Evolutionary conservation across 2,329 filamentous ascomycete genomes (phyloP), one percentile per base, ranked within the genome.

Genomic region (Aphanocladium album): DNA sequence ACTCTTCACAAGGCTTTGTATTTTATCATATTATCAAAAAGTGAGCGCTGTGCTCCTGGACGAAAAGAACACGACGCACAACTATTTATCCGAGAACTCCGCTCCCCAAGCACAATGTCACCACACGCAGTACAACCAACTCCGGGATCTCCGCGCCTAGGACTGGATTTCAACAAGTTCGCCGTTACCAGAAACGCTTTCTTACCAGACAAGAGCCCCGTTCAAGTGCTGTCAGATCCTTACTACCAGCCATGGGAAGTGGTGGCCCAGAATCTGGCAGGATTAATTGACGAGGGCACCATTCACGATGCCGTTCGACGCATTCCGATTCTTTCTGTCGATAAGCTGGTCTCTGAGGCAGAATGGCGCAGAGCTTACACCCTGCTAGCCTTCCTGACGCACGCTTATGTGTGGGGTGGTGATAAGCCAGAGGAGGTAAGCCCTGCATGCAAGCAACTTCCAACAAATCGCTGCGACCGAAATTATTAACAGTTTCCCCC

Each of bases 331-430:
- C 79, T 96, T 1, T 87, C 86, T 0, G 89, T 88, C 0, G 79
- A 84, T 19, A 77, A 81, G 6, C 78, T 96, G 6, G 71, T 73
- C 4, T 81, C 80, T 2, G 86, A 90, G 66, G 74, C 83, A 1
- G 89, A 96, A 77, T 96, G 90, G 90, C 81, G 88, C 64, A 81
- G 92, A 66, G 91, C 91, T 60, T 96, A 96, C 72, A 82, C 87
- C 2, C 80, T 96, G 8, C 78, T 97, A 46, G 85, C 83, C 0
- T 95, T 96, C 68, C 82, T 96, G 60, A 81, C 90, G 1, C 91
- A 98, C 73, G 88, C 85, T 11, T 96, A 96, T 73, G 86, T 97
- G 21, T 98, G 93, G 93, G 91, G 91, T 60, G 91, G 89, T 23
- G 84, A 90, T 47, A 81, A 79, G 60, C 89, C 92, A 2, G 80